Base-by-base conservation (phyloP, 768 basidiomycete species). In the Collybiopsis confluens region DNA sequence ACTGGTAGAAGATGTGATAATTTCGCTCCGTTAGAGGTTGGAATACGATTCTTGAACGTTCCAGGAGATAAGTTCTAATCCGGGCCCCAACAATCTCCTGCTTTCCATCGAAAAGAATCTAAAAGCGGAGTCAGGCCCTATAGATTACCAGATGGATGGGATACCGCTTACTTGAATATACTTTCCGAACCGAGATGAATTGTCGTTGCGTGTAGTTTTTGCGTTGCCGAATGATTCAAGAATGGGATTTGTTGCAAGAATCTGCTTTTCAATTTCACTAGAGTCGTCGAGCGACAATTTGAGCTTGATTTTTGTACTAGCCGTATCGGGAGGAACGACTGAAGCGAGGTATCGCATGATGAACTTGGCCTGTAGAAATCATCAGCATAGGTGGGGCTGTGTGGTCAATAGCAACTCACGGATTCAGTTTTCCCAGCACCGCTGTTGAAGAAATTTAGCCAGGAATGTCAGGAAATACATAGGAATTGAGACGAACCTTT, bases 381-480 rank as follows among this genome's bases (percentile, higher is more conserved):
- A 20, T 52, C 15, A 52, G 41, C 28, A 42, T 27, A 4, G 7
- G 41, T 21, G 2, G 5, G 20, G 38, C 28, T 21, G 9, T 30
- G 15, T n/a, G 47, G 4, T 24, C 21, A 21, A 36, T 18, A 28
- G 24, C 38, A 47, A 60, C 47, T 33, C 61, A 91, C 96, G 49
- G 93, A 96, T 72, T 98, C 97, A 0, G 97, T 99, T 78, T 99
- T 99, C 53, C 97, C 97, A 51, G 97, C 97, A 72, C 97, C 97
- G 81, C 94, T 97, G 52, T n/a, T 62, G 54, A 38, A 45, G 64
- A 35, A 24, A 21, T 8, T 38, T 13, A 13, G 47, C 20, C 3
- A 24, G 8, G 15, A 56, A 59, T 64, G 40, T 44, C 52, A 27
- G 37, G 52, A 50, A 13, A 33, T 52, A 42, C 37, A 46, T 52